These are phyloP conservation scores for Galerina marginata DNA, from an alignment of 768 basidiomycete species.

Conservation along the genomic window DNA sequence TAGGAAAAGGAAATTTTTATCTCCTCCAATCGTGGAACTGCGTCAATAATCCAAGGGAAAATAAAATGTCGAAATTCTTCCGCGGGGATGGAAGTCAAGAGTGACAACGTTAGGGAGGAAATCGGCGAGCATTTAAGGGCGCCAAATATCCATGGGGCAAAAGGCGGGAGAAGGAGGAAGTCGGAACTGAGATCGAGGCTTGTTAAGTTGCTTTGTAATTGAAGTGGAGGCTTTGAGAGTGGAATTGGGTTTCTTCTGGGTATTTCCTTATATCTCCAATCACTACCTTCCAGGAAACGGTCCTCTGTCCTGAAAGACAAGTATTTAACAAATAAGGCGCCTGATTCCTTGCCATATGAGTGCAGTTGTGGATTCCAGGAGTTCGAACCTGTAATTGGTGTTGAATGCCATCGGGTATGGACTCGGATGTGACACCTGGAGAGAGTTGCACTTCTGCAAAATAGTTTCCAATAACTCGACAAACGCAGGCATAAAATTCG, in stretches of 20 bases:
- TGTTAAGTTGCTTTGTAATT: conserved; percentile 1
- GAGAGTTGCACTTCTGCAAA: conserved; percentile 4
- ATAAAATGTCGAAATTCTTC: conserved; percentile 14
- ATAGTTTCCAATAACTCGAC: not conserved
- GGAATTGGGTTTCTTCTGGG: conserved; percentile 1
- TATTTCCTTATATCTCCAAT: not conserved
- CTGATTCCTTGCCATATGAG: not conserved
- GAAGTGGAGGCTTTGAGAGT: not conserved
- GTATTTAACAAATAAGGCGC: not conserved
- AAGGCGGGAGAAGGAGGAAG: conserved; percentile 19
- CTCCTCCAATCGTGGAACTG: conserved; percentile 10
- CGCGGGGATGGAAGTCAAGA: not conserved
- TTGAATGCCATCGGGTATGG: not conserved
- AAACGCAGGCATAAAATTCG: not conserved
- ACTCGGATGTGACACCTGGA: not conserved
- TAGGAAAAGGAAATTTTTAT: not conserved
- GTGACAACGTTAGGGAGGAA: conserved; percentile 7
- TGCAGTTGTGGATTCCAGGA: not conserved
- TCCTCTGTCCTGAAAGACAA: not conserved
- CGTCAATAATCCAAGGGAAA: conserved; percentile 13
- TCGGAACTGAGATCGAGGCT: conserved; percentile 12
- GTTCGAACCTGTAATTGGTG: conserved; percentile 1
- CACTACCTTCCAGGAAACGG: not conserved
- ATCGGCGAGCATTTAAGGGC: conserved; percentile 13
- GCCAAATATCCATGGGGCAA: conserved; percentile 18